Base-by-base conservation (phyloP, 139 green algal genomes). In the Desmodesmus armatus region DNA sequence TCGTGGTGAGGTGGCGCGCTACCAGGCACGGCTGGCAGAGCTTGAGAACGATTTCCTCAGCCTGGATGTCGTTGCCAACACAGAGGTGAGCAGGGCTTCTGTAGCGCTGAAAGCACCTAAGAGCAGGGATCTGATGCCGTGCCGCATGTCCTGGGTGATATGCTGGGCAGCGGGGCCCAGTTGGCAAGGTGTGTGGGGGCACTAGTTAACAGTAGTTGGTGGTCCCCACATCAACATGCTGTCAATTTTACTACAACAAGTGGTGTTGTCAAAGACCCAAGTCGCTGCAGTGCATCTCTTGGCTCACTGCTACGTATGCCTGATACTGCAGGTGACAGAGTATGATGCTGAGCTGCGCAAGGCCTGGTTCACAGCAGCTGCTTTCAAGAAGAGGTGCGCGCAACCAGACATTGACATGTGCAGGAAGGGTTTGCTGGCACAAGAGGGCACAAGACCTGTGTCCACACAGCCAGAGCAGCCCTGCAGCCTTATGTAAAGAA, bases 301-400 rank as follows among this genome's bases (percentile, higher is more conserved):
- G n/a, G n/a, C n/a, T n/a, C n/a, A n/a, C n/a, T n/a, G n/a, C n/a
- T n/a, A n/a, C n/a, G n/a, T n/a, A n/a, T n/a, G n/a, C n/a, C n/a
- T n/a, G n/a, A n/a, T n/a, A n/a, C n/a, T n/a, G n/a, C 76, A 82
- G 76, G 76, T 72, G 3, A 44, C 49, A n/a, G 80, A 80, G 25
- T 80, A 71, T 11, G 90, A 93, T 49, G 84, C 88, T 47, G 78
- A 91, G 88, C 82, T 94, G 87, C 80, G 89, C 39, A 89, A 92
- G 80, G 90, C 90, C 5, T 94, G 88, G 90, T 88, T 91, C 82
- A 87, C 87, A 17, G 90, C 90, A 19, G 85, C 78, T 21, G 89
- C 87, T 15, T 93, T 93, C 85, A 93, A 93, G 85, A 93, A 93
- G 66, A 63, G 90, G 88, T 90, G 51, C 19, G 80, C 6, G n/a